phyloP scores from a whole-genome alignment of 208 protist genomes.

The Lotmaria passim region DNA sequence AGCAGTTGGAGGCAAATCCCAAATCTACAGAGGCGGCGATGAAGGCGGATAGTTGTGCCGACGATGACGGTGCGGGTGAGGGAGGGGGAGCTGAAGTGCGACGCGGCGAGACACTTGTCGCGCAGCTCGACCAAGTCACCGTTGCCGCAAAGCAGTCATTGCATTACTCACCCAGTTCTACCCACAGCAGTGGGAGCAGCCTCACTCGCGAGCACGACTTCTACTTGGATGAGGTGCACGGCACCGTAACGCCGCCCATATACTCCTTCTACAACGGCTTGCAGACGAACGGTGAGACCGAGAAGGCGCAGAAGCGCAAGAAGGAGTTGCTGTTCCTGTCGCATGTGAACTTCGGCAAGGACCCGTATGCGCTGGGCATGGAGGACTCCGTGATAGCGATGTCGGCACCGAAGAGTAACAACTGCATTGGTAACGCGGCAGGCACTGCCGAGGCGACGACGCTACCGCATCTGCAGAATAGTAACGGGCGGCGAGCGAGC shows the following conservation, averaged over 20 bases:
- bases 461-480: not conserved
- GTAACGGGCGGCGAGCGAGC: not conserved
- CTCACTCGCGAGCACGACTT: not conserved
- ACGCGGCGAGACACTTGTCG: not conserved
- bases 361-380: constrained; percentile 10
- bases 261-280: constrained; percentile 18
- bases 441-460: not conserved
- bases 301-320: not conserved
- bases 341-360: not conserved
- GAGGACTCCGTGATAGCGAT: not conserved
- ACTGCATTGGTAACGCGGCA: not conserved
- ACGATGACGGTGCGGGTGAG: too few species aligned
- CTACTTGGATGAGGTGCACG: not conserved
- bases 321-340: not conserved
- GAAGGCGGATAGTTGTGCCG: not conserved
- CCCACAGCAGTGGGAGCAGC: constrained; percentile 3
- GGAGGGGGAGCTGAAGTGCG: too few species aligned
- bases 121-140: not conserved
- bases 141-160: not conserved
- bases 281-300: constrained; percentile 1
- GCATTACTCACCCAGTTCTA: not conserved
- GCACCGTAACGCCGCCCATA: not conserved
- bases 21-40: not conserved
- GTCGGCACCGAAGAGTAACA: not conserved
- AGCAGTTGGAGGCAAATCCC: not conserved